phyloP scores from a whole-genome alignment of 257 asterid species.

The Plantago ovata region DNA sequence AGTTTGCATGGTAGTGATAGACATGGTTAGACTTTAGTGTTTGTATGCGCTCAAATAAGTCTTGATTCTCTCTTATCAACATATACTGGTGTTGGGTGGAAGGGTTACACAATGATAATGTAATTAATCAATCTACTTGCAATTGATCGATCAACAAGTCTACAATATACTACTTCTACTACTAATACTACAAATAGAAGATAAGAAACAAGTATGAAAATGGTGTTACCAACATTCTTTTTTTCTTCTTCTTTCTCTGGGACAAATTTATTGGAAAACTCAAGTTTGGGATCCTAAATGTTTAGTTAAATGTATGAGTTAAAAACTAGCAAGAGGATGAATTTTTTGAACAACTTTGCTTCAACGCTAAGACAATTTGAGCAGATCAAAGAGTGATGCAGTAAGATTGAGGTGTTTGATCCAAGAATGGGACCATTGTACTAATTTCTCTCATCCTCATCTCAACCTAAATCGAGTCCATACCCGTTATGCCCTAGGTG shows the following conservation, averaged over 20 bases:
- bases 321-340: constrained; percentile 10
- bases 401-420: constrained; percentile 23
- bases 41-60: constrained; percentile 29
- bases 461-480: background rate
- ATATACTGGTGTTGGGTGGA: constrained; percentile 8
- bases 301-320: constrained; percentile 12
- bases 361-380: constrained; percentile 38
- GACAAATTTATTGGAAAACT: constrained; percentile 35
- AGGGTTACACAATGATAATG: constrained; percentile 5
- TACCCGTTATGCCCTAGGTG: too few relatives aligned
- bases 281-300: constrained; percentile 36
- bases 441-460: constrained; percentile 5
- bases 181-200: too few relatives aligned
- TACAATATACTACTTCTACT: too few relatives aligned
- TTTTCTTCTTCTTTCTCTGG: constrained; percentile 21
- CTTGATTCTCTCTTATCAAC: constrained; percentile 31
- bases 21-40: constrained; percentile 39
- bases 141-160: background rate
- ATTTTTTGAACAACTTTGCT: constrained; percentile 29
- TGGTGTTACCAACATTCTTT: constrained; percentile 26
- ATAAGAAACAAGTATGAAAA: constrained; percentile 12
- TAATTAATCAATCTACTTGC: constrained; percentile 7
- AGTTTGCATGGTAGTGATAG: constrained; percentile 27
- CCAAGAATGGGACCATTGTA: constrained; percentile 42
- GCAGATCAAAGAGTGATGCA: constrained; percentile 13